Evolutionary conservation across 345 rosid species (phyloP), one percentile per base, ranked within the genome.

Genomic region (Lepidium africanum): DNA sequence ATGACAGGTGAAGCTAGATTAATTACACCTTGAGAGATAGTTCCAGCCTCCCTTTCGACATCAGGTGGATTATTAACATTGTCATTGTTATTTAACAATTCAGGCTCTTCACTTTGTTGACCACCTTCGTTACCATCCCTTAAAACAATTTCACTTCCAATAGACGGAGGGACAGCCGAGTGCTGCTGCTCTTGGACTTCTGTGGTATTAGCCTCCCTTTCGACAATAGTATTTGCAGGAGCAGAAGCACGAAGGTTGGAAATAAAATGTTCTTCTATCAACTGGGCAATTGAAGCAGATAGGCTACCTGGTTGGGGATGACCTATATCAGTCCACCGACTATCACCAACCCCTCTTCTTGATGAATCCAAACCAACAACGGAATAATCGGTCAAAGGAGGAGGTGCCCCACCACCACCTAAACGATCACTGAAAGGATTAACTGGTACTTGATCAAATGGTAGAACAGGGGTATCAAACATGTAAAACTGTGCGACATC

Each of bases 251-350:
- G 78, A 69, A 93, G 73, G 55, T 83, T 87, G 76, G 92, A 86
- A 38, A 88, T 37, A 71, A 93, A 93, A 54, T 83, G 91, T 35
- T 87, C 98, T 80, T 90, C 98, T 27, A 90, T 80, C 59, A 91
- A 87, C 70, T 93, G 92, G 38, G 98, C 95, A 76, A 93, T 85
- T 32, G 86, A 83, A 67, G 94, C 80, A 78, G 92, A 86, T 70
- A 84, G 97, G 52, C 83, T 73, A 76, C 84, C 82, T 71, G 87
- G 85, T 72, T 88, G 98, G 11, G 96, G 96, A 78, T 84, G 96
- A 75, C 98, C 97, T 71, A 87, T 91, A 83, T 93, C 96, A 72
- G 95, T 87, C 97, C 97, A 93, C 67, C 96, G 84, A 58, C 92
- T 87, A 76, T 88, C 89, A 72, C 90, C 85, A 59, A 82, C 83